Percentiles rank a stretch among this genome's conserved stretches.
Evolutionary conservation across 75 land plant species (phyloP).

Genomic region (Adiantum capillusveneris): DNA sequence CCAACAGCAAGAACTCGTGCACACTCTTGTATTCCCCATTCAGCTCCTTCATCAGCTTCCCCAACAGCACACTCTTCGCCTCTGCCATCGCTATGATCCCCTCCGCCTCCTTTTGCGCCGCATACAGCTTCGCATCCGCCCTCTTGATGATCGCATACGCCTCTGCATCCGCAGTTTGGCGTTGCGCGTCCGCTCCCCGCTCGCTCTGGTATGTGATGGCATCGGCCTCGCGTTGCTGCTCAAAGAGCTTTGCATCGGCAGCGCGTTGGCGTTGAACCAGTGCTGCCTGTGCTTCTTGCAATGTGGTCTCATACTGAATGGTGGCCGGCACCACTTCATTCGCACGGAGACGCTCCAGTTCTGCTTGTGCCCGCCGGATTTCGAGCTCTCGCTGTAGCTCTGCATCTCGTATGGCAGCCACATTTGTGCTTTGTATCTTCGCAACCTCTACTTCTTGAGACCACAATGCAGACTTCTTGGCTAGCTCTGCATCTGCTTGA

Average conservation of each 20-base stretch:
- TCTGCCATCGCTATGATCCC: conserved; percentile 21
- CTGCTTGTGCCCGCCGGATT: conserved; percentile 9
- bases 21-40: too few species aligned
- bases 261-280: conserved; percentile 24
- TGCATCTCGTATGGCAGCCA: too few species aligned
- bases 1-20: too few species aligned
- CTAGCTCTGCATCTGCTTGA: too few species aligned
- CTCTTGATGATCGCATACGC: conserved; percentile 21
- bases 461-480: too few species aligned
- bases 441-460: too few species aligned
- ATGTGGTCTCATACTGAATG: conserved; percentile 1
- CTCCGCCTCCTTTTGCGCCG: conserved; percentile 33
- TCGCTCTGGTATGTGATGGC: conserved; percentile 23
- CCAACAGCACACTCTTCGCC: conserved; percentile 24
- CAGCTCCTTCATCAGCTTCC: too few species aligned
- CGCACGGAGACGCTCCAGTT: conserved; percentile 3
- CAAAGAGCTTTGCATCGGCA: conserved; percentile 37
- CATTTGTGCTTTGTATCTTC: too few species aligned
- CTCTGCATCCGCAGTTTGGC: conserved; percentile 25
- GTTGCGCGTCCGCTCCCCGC: conserved; percentile 23
- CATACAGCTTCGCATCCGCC: conserved; percentile 26
- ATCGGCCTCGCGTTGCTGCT: conserved; percentile 35
- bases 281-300: neutral
- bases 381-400: neutral
- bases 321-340: neutral